Conservation (phyloP, 441 rosid genomes). For the Cnidoscolus chayamansa region DNA sequence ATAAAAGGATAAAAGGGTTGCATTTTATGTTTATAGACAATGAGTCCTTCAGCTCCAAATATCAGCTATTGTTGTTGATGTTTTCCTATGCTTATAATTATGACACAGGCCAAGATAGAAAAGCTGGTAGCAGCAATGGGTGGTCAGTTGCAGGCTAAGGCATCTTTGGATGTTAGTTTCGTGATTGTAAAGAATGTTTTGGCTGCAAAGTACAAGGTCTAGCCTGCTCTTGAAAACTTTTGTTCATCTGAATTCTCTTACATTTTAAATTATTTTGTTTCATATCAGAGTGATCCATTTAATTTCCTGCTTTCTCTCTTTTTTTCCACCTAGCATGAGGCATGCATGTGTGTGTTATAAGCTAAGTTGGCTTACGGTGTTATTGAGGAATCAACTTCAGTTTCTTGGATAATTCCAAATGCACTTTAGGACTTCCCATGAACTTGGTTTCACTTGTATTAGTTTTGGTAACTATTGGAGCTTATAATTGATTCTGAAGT, state of each 20-base stretch:
- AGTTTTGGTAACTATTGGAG: background rate
- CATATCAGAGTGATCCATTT: background rate
- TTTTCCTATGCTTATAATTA: conserved; percentile 23
- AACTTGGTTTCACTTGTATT: background rate
- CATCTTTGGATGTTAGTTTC: conserved; percentile 75
- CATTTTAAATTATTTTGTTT: background rate
- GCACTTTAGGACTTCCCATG: background rate
- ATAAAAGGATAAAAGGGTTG: background rate
- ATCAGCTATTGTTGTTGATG: background rate
- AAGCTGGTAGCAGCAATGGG: conserved; percentile 84
- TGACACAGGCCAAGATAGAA: conserved; percentile 67
- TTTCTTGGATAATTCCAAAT: conserved; percentile 3
- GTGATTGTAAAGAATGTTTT: conserved; percentile 88
- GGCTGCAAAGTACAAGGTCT: conserved; percentile 96
- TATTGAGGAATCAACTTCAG: background rate
- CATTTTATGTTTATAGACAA: background rate
- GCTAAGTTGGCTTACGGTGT: background rate
- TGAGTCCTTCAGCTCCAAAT: background rate
- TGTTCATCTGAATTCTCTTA: background rate
- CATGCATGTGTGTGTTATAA: background rate
- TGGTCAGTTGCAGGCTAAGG: conserved; percentile 58
- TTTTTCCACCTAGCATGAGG: background rate
- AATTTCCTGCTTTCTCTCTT: background rate
- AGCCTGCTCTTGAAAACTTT: conserved; percentile 27
- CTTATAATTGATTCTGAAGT: background rate